Evolutionary conservation across 169 alveolate species (phyloP), one percentile per base, ranked within the genome.

Genomic region (Eimeria necatrix): DNA sequence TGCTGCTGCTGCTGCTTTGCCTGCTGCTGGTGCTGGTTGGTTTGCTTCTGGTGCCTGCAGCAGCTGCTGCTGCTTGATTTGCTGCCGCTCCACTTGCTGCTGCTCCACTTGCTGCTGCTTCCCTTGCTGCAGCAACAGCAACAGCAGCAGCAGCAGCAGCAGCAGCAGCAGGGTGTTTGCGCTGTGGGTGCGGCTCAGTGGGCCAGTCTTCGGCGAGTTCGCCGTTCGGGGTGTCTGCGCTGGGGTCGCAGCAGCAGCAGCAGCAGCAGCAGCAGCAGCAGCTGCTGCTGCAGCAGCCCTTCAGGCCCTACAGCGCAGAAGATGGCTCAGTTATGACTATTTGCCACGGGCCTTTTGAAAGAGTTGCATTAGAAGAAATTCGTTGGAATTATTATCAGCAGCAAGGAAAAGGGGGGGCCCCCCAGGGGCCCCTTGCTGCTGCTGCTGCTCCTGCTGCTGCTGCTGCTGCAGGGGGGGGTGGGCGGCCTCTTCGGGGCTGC

Each of bases 221-320:
- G n/a, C 71, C 90, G 24, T 80, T 80, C 32, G 90, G 90, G 9
- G 73, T 80, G 2, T 76, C 86, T 2, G 41, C 64, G 16, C 22
- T 70, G 0, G 60, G 59, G 49, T 53, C 94, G 51, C 76, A n/a
- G 70, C 49, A 41, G 84, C 83, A 52, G 74, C 70, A 52, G 74
- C 73, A 22, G 81, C 81, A 70, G 81, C 81, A 70, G 81, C 90
- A 80, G 71, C 73, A 20, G 73, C 52, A 12, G 64, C 80, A 59
- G 91, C 81, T 12, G 80, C 89, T 46, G 91, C 95, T 59, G 91
- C 95, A 90, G 68, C 83, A 90, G 81, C 94, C 95, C 24, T 91
- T 91, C 71, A 68, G 80, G 48, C 95, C 95, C 41, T 70, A 41
- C 24, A 74, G 56, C 41, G 14, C 46, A 0, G 95, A 91, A 8